Evolutionary conservation across 75 land plant genomes (phyloP).

Genomic region (Cryptomeria japonica): DNA sequence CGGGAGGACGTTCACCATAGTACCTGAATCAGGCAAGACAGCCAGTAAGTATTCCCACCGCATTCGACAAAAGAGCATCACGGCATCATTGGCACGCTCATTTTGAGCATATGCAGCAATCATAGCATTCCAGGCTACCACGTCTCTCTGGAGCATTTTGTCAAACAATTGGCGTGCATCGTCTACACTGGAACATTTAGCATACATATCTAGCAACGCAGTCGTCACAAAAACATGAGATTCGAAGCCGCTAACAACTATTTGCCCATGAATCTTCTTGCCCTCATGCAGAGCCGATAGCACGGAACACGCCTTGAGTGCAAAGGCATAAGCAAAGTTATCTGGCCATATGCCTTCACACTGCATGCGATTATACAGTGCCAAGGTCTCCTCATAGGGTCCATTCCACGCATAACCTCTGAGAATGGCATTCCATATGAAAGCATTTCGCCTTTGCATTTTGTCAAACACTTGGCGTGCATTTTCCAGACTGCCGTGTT

Average conservation of each 20-base stretch:
- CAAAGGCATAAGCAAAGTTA: slow-evolving; percentile 5
- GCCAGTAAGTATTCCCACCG: slow-evolving; percentile 1
- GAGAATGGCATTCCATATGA: slow-evolving; percentile 29
- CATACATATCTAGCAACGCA: slow-evolving; percentile 24
- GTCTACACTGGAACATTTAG: slow-evolving; percentile 8
- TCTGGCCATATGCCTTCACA: slow-evolving; percentile 22
- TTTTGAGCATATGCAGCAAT: slow-evolving; percentile 22
- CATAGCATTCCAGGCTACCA: slow-evolving; percentile 24
- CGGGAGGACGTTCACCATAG: slow-evolving; percentile 13
- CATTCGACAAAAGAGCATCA: slow-evolving; percentile 10
- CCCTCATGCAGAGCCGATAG: neutral
- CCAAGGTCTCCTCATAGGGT: slow-evolving; percentile 11
- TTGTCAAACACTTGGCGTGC: neutral
- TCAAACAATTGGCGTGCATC: slow-evolving; percentile 29
- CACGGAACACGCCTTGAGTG: slow-evolving; percentile 20
- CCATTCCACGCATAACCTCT: slow-evolving; percentile 21
- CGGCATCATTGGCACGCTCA: slow-evolving; percentile 12
- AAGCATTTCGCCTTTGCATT: neutral
- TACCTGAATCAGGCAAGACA: slow-evolving; percentile 3
- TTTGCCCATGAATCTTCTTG: slow-evolving; percentile 13
- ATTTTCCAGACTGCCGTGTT: neutral
- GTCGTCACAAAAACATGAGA: slow-evolving; percentile 11
- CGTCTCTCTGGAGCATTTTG: neutral
- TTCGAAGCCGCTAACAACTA: slow-evolving; percentile 15
- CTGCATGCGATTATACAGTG: slow-evolving; percentile 15